Evolutionary conservation across 805 yeast genomes (phyloP).

Genomic region (Zygotorulaspora chibaensis): DNA sequence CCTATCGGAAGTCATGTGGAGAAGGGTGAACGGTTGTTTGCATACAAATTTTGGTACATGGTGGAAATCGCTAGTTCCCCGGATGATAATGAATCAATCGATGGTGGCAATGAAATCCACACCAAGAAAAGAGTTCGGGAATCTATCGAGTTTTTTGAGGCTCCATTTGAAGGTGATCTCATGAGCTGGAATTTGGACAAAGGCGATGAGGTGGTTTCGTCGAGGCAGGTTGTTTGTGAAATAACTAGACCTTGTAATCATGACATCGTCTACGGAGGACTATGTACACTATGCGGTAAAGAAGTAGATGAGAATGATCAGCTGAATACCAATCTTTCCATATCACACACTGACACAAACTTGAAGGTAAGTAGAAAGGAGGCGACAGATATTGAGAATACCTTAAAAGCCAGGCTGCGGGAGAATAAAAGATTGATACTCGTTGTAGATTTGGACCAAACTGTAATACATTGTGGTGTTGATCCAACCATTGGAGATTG

Average conservation of each 20-base stretch:
- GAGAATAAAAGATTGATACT: constrained; percentile 68
- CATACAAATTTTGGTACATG: constrained; percentile 45
- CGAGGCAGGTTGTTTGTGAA: constrained; percentile 47
- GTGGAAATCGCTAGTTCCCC: constrained; percentile 35
- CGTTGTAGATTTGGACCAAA: constrained; percentile 95
- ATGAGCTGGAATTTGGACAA: constrained; percentile 44
- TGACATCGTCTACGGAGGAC: constrained; percentile 88
- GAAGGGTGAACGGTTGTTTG: constrained; percentile 38
- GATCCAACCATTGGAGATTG: constrained; percentile 97
- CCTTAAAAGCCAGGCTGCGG: constrained; percentile 56
- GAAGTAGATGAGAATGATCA: constrained; percentile 75
- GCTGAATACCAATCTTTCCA: constrained; percentile 50
- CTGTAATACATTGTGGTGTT: constrained; percentile 95
- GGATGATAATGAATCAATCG: constrained; percentile 20
- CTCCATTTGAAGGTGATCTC: constrained; percentile 74
- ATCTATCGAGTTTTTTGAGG: constrained; percentile 70
- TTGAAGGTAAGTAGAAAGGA: constrained; percentile 80
- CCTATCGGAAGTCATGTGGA: constrained; percentile 32
- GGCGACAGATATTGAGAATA: constrained; percentile 77
- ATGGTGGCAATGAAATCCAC: constrained; percentile 7
- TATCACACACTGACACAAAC: constrained; percentile 86
- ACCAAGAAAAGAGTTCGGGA: constrained; percentile 46
- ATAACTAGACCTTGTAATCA: constrained; percentile 85
- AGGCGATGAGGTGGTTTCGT: constrained; percentile 54
- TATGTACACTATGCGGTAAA: constrained; percentile 90